A percentile compares a stretch with the other conserved stretches of the same genome.
phyloP scores from a whole-genome alignment of 2,329 filamentous ascomycete genomes.

The Pseudogymnoascus sp. region DNA sequence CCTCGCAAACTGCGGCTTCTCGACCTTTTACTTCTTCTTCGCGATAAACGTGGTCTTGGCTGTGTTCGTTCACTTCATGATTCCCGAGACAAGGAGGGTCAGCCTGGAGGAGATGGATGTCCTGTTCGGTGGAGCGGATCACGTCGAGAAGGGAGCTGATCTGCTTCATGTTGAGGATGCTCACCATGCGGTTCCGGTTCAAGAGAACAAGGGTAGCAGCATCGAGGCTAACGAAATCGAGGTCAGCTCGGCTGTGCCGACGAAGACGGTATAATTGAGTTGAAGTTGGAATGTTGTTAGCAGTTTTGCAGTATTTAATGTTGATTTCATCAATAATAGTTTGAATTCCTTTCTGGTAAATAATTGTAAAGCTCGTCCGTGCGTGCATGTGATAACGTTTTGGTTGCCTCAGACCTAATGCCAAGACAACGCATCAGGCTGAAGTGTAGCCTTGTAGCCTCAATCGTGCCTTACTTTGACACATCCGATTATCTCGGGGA shows the following conservation, averaged over 20 bases:
- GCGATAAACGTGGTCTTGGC: constrained; percentile 42
- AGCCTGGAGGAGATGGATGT: constrained; percentile 51
- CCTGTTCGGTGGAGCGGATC: constrained; percentile 40
- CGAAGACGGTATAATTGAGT: constrained; percentile 2
- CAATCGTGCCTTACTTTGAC: background rate
- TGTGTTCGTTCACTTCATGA: constrained; percentile 44
- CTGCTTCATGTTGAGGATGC: constrained; percentile 24
- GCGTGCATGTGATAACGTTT: background rate
- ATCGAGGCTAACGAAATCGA: constrained; percentile 1
- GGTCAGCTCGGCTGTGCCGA: background rate
- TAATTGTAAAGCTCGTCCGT: background rate
- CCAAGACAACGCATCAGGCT: background rate
- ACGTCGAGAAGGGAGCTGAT: constrained; percentile 28
- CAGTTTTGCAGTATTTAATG: background rate
- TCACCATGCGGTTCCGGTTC: constrained; percentile 20
- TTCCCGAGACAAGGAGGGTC: constrained; percentile 51
- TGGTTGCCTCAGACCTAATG: background rate
- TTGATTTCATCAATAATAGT: constrained; percentile 8
- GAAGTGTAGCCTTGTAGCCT: constrained; percentile 1
- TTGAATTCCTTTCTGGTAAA: background rate
- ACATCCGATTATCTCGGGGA: background rate
- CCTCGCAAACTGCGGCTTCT: constrained; percentile 47
- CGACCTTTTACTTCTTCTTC: constrained; percentile 46
- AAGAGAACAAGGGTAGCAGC: background rate
- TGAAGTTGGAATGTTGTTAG: background rate